These are phyloP conservation scores for Dipteronia dyeriana DNA, from an alignment of 345 rosid genomes.

Conservation along the genomic window DNA sequence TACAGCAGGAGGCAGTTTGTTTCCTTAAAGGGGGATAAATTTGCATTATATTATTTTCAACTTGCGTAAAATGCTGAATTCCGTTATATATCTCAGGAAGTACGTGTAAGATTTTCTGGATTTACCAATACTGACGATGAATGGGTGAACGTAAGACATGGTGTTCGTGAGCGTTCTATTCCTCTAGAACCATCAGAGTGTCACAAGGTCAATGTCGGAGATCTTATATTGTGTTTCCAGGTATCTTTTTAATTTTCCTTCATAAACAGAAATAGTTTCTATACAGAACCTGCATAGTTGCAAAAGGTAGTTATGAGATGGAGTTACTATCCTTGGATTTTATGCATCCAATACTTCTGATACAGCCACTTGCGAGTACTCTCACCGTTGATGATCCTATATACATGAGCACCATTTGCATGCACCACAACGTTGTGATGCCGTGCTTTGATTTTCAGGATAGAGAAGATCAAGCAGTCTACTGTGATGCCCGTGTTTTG, in stretches of 20 bases:
- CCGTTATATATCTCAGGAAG: conserved; percentile 57
- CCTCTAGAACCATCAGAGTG: conserved; percentile 87
- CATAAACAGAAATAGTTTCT: background rate
- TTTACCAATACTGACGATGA: conserved; percentile 68
- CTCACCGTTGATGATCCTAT: background rate
- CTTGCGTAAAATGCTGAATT: background rate
- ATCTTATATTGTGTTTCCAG: conserved; percentile 78
- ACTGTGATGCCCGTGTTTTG: conserved; percentile 65
- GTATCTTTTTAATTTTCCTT: conserved; percentile 35
- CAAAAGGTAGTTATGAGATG: too few species aligned
- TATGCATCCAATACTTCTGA: too few species aligned
- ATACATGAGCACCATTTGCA: background rate
- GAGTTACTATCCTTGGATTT: too few species aligned
- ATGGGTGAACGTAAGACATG: conserved; percentile 71
- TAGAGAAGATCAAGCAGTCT: conserved; percentile 53
- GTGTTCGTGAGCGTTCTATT: conserved; percentile 73
- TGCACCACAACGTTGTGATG: background rate
- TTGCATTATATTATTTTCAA: background rate
- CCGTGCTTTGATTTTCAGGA: conserved; percentile 42
- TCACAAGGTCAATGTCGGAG: conserved; percentile 55
- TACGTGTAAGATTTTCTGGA: conserved; percentile 78
- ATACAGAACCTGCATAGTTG: too few species aligned
- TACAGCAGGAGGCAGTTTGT: too few species aligned
- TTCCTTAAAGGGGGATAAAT: background rate
- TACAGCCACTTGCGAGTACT: too few species aligned